Percentiles rank a stretch among this genome's conserved stretches.
These are phyloP conservation scores for Millerago galiae DNA, from an alignment of 805 yeast genomes.

Conservation along the genomic window DNA sequence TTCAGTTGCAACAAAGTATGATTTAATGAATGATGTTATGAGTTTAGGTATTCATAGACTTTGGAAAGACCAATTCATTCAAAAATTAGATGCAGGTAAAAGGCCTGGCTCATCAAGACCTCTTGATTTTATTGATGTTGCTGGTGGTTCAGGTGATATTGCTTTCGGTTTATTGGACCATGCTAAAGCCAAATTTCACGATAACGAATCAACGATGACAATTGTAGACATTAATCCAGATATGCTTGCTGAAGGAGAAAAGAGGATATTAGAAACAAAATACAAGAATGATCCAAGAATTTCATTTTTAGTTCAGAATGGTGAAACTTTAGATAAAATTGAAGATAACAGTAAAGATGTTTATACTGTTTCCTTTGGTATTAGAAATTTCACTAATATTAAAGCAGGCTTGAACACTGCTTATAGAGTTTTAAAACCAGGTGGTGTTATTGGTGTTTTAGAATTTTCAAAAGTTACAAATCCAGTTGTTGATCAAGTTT, in stretches of 20 bases:
- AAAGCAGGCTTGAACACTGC: slow-evolving; percentile 95
- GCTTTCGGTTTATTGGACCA: slow-evolving; percentile 93
- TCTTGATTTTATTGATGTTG: slow-evolving; percentile 86
- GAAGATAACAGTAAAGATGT: slow-evolving; percentile 87
- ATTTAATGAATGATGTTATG: slow-evolving; percentile 98
- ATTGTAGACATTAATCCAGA: slow-evolving; percentile 94
- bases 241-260: slow-evolving; percentile 89
- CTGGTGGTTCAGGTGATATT: slow-evolving; percentile 98
- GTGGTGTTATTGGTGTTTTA: slow-evolving; percentile 94
- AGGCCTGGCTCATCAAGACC: slow-evolving; percentile 77
- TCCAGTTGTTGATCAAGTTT: slow-evolving; percentile 63
- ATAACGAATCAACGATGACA: slow-evolving; percentile 72
- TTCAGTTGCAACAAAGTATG: slow-evolving; percentile 90
- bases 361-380: slow-evolving; percentile 95
- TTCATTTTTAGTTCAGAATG: slow-evolving; percentile 82
- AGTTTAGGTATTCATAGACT: slow-evolving; percentile 89
- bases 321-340: slow-evolving; percentile 79
- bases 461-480: slow-evolving; percentile 92
- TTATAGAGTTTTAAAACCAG: slow-evolving; percentile 90
- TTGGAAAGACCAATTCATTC: slow-evolving; percentile 90
- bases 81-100: slow-evolving; percentile 85
- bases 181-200: slow-evolving; percentile 74
- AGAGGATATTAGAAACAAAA: slow-evolving; percentile 59
- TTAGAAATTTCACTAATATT: slow-evolving; percentile 91
- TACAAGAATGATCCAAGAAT: slow-evolving; percentile 51